These are phyloP conservation scores for Brassica hybrid DNA, from an alignment of 441 rosid genomes.

Conservation along the genomic window DNA sequence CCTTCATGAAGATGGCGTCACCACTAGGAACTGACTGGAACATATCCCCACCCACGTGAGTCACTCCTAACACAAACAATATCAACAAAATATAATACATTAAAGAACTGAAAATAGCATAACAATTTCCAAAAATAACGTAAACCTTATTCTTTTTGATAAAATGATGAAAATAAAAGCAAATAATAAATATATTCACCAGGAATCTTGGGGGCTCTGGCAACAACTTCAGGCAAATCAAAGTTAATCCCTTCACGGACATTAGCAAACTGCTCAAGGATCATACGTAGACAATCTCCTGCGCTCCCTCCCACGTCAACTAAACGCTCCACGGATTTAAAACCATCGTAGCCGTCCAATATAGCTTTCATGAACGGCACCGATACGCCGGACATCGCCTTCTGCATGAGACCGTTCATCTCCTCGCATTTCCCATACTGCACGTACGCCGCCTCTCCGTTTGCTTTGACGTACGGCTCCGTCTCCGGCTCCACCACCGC, in stretches of 20 bases:
- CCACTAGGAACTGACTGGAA: slow-evolving; percentile 56
- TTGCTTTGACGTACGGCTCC: slow-evolving; percentile 71
- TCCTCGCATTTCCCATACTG: slow-evolving; percentile 68
- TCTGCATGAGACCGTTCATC: slow-evolving; percentile 69
- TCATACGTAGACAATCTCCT: slow-evolving; percentile 77
- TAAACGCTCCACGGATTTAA: slow-evolving; percentile 46
- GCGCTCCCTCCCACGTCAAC: slow-evolving; percentile 80
- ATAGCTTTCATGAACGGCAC: slow-evolving; percentile 72
- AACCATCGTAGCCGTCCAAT: slow-evolving; percentile 60
- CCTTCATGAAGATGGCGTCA: slow-evolving; percentile 74
- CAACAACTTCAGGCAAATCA: slow-evolving; percentile 71
- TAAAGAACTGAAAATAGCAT: background rate
- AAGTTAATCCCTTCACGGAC: slow-evolving; percentile 61
- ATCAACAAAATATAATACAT: background rate
- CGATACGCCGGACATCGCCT: slow-evolving; percentile 74
- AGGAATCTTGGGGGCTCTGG: slow-evolving; percentile 57
- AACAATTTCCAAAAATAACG: background rate
- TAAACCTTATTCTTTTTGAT: too few relatives aligned
- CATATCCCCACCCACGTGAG: slow-evolving; percentile 72
- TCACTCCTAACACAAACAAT: slow-evolving; percentile 52
- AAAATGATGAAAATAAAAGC: background rate
- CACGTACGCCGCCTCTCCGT: slow-evolving; percentile 59
- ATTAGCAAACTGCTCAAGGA: slow-evolving; percentile 48
- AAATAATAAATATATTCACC: slow-evolving; percentile 41
- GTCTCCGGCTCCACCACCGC: slow-evolving; percentile 68